Base-by-base conservation (phyloP, 139 green algal species). In the Chlorella sorokiniana region DNA sequence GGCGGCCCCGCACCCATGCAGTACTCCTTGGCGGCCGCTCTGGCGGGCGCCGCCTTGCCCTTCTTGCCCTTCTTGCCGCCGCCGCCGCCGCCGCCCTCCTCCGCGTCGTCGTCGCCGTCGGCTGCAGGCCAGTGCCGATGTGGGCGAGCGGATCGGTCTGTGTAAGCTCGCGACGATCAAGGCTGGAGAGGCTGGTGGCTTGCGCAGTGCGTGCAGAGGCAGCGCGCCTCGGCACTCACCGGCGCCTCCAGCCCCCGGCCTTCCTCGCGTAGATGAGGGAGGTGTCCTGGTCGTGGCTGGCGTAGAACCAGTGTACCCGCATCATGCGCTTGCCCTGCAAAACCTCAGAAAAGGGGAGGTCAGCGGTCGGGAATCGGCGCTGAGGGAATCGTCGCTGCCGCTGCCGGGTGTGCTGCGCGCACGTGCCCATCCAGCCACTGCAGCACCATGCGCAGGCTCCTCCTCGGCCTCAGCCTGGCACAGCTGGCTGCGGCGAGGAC, bases 281-380 rank as follows among this genome's bases (percentile, higher is more conserved):
- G 23, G 59, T 74, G 42, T 82, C 81, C 31, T 67, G 10, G 74
- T 78, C 73, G 41, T 77, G 33, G 0, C 33, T 22, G 37, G 63
- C 31, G 41, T 82, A 86, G n/a, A 82, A 81, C 81, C 81, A 86
- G 41, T 76, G 56, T 38, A 86, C 4, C 5, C 69, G 52, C 71
- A 86, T 73, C 42, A 37, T 38, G 52, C 59, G 72, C 10, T n/a
- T 20, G 71, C 65, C 72, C 65, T 86, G 78, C 35, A 83, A 4
- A 23, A 35, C 22, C 25, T 1, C 0, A 62, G 25, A 33, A 4
- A n/a, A 14, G n/a, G 14, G n/a, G 31, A 37, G 14, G 40, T 0
- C 9, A 45, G 73, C 1, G 6, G 25, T 1, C 23, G 7, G 38
- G 9, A 40, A 23, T 6, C 3, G 11, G 10, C 25, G 6, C 40